phyloP scores from a whole-genome alignment of 2,329 filamentous ascomycete species.

The Hymenotorrendiella dingleyae region DNA sequence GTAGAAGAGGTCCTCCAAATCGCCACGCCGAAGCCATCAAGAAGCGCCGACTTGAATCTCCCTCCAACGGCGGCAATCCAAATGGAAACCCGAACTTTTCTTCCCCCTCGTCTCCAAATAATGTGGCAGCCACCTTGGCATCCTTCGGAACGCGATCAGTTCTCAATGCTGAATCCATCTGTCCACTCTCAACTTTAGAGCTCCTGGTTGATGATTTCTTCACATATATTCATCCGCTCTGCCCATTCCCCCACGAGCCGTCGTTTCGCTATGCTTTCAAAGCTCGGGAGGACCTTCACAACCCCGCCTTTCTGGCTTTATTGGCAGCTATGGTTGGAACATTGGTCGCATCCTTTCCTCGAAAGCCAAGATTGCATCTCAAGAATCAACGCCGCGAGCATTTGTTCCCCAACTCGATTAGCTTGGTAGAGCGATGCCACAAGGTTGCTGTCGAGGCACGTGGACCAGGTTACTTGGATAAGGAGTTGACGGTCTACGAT shows the following conservation, averaged over 20 bases:
- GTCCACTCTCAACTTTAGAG: slow-evolving; percentile 61
- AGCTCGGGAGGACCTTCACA: slow-evolving; percentile 59
- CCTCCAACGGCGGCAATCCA: slow-evolving; percentile 8
- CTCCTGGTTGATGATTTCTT: slow-evolving; percentile 76
- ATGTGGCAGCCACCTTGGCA: slow-evolving; percentile 28
- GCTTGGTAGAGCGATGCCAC: slow-evolving; percentile 65
- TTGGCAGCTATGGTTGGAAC: slow-evolving; percentile 68
- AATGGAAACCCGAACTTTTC: slow-evolving; percentile 14
- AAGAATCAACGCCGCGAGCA: slow-evolving; percentile 59
- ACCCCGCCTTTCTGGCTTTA: slow-evolving; percentile 62
- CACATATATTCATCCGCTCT: slow-evolving; percentile 72
- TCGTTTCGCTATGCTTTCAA: slow-evolving; percentile 67
- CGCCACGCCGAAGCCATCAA: slow-evolving; percentile 62
- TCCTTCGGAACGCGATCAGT: slow-evolving; percentile 30
- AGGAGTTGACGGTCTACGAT: slow-evolving; percentile 51
- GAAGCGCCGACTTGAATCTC: slow-evolving; percentile 43
- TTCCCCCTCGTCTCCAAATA: slow-evolving; percentile 27
- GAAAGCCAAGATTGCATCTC: slow-evolving; percentile 63
- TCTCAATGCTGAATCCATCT: slow-evolving; percentile 64
- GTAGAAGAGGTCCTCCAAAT: slow-evolving; percentile 60
- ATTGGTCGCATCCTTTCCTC: slow-evolving; percentile 70
- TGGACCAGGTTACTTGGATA: slow-evolving; percentile 51
- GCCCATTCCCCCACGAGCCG: slow-evolving; percentile 73
- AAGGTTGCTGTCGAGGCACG: slow-evolving; percentile 63
- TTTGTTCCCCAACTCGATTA: slow-evolving; percentile 62